Conservation (phyloP, 2,329 filamentous ascomycete species). For the Colletotrichum siamense region DNA sequence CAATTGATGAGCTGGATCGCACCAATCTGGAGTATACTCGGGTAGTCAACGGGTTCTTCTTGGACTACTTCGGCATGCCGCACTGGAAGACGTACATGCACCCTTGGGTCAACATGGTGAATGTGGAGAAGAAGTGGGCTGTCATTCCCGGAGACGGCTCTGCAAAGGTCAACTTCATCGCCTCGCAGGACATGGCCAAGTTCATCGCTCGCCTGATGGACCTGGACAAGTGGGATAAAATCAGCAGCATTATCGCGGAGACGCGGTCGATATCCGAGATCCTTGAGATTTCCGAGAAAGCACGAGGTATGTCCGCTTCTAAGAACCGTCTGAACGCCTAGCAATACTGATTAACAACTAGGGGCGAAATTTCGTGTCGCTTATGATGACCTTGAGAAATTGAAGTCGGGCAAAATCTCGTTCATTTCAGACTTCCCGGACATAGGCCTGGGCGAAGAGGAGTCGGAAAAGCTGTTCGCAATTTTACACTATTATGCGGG, state of each 20-base stretch:
- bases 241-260: constrained; percentile 36
- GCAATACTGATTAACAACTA: not conserved
- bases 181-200: constrained; percentile 12
- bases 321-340: not conserved
- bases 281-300: constrained; percentile 35
- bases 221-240: constrained; percentile 43
- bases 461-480: constrained; percentile 25
- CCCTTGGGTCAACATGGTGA: constrained; percentile 24
- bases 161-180: not conserved
- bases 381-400: constrained; percentile 22
- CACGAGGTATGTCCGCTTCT: not conserved
- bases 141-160: constrained; percentile 15
- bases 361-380: not conserved
- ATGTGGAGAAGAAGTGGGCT: constrained; percentile 12
- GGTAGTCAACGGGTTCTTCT: constrained; percentile 29
- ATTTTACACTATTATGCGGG: constrained; percentile 25
- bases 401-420: constrained; percentile 28
- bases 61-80: constrained; percentile 33
- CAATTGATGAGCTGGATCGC: constrained; percentile 12
- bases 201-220: constrained; percentile 44
- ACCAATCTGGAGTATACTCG: constrained; percentile 24
- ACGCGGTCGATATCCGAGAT: constrained; percentile 41
- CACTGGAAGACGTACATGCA: constrained; percentile 31
- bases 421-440: constrained; percentile 24
- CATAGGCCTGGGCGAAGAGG: constrained; percentile 20